Evolutionary conservation across 306 rosid genomes (phyloP), one percentile per base, ranked within the genome.

Genomic region (Cucurbita ficifolia): DNA sequence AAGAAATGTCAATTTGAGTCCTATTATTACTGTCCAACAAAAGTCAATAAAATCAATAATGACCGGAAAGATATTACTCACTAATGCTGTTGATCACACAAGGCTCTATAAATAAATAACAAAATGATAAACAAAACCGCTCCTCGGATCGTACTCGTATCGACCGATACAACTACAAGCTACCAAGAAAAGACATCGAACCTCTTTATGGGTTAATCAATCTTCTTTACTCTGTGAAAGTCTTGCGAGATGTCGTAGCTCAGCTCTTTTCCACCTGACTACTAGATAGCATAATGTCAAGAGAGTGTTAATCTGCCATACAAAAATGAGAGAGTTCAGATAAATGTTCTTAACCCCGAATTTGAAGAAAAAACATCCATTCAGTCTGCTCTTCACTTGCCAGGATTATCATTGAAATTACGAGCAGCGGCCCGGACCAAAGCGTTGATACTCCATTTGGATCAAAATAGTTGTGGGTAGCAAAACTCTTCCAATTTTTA

Each of bases 361-460:
- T 42, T 35, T 59, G 38, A 14, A 67, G 24, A 12, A 38, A 70
- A 75, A 53, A 9, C 42, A 59, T 6, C 10, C 51, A 70, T 65
- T 43, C 51, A 49, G 75, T 69, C 50, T 60, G 24, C 43, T n/a
- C n/a, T n/a, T n/a, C n/a, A 86, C 99, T 82, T 62, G 88, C 99
- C 97, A 94, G 81, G 74, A 94, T 91, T 83, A 94, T 82, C 81
- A 94, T 85, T 52, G 99, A 88, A 73, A 85, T 82, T 70, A 82
- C 78, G 18, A 94, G 97, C 73, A 94, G 96, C 59, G 99, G 99
- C 53, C 99, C 99, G 36, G 92, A 94, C 99, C 99, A 91, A 51
- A 94, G 81, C 35, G 80, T 78, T 10, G 99, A 91, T 60, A 91
- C 62, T 78, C 99, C 99, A 68, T 79, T 84, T 9, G 84, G 80